Evolutionary conservation across 148 eudicot genomes (phyloP).

Genomic region (Chenopodium suecicum): DNA sequence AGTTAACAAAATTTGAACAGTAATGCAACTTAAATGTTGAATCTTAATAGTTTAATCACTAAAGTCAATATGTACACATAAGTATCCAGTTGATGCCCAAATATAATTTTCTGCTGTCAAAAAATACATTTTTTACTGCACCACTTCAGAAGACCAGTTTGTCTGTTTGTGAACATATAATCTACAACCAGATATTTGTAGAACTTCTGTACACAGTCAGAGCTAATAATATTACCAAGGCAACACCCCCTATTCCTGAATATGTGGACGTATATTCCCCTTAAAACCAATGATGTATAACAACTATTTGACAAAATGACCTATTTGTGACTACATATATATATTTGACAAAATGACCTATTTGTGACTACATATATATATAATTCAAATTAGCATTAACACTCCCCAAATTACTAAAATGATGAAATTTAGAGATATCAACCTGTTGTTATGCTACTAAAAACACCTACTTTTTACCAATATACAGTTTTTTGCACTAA

Average conservation of each 20-base stretch:
- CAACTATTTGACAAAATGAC: background rate
- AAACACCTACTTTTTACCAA: background rate
- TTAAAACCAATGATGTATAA: background rate
- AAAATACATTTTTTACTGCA: background rate
- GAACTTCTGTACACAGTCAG: background rate
- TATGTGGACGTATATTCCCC: background rate
- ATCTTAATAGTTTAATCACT: background rate
- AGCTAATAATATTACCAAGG: background rate
- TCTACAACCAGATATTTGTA: background rate
- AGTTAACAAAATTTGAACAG: background rate
- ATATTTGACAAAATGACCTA: background rate
- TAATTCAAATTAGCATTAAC: background rate
- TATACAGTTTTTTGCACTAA: background rate
- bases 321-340: background rate
- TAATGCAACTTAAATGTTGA: background rate
- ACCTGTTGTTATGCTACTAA: background rate
- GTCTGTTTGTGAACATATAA: background rate
- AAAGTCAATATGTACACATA: background rate
- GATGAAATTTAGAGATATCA: background rate
- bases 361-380: background rate
- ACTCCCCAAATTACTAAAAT: background rate
- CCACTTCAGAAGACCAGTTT: background rate
- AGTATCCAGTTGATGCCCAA: background rate
- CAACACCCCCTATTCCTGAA: background rate
- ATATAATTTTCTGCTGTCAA: conserved; percentile 7